Evolutionary conservation across 2,329 filamentous ascomycete species (phyloP), one percentile per base, ranked within the genome.

Genomic region (Fusarium sulawesiense): DNA sequence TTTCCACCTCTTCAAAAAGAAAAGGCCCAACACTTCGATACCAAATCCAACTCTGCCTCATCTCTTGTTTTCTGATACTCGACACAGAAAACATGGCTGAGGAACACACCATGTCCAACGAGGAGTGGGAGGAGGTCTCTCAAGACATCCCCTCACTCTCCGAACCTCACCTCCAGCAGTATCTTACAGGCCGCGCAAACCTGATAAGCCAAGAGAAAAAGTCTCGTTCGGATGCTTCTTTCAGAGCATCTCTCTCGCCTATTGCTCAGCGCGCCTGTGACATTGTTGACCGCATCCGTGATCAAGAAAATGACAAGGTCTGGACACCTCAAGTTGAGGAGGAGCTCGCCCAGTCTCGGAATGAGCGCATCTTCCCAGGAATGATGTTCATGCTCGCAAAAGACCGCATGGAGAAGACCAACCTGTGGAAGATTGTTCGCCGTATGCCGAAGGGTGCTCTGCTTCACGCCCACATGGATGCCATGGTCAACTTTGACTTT

Each of bases 351-450:
- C 86, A 87, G 68, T 82, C 88, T 59, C 83, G 80, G n/a, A 79
- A 89, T 73, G 86, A 88, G 65, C 88, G 89, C 71, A 83, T 95
- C 53, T 93, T 92, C 77, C 93, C 93, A 1, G 94, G 94, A 13
- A 97, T 97, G 91, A 96, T 97, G 92, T 98, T 97, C 80, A 90
- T 88, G 37, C 85, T 95, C 37, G 93, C 93, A 73, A 95, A 94
- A 79, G 87, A 90, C n/a, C 88, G 89, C 40, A 97, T 97, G 89
- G 93, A 97, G 80, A 85, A 85, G 72, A 97, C 93, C 16, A 90
- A 90, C 76, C 84, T 98, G 25, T 98, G 93, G 93, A 86, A 89
- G 70, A 96, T 98, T 73, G 87, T 97, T 18, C 88, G 90, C 63
- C 87, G 84, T 69, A 93, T 98, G 92, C 95, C 95, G 29, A 98